Percentiles rank a stretch among this genome's conserved stretches.
phyloP scores from a whole-genome alignment of 257 asterid genomes.

The Mentha longifolia region DNA sequence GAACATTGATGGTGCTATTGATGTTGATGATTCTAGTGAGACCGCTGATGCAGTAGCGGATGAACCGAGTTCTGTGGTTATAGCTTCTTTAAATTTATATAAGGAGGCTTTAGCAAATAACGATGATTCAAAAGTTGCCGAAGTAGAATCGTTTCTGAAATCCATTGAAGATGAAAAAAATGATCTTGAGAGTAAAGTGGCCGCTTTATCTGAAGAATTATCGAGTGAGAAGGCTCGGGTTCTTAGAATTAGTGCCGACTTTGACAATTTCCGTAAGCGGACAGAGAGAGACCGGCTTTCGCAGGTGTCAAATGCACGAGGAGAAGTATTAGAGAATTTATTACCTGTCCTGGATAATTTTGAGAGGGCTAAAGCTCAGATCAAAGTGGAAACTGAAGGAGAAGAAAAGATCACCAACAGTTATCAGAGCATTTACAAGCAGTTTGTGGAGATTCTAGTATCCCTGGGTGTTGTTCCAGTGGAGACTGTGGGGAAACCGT shows the following conservation, averaged over 20 bases:
- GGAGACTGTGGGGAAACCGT: constrained; percentile 69
- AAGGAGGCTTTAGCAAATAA: constrained; percentile 71
- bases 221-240: constrained; percentile 66
- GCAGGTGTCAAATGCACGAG: constrained; percentile 72
- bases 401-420: constrained; percentile 75
- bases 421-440: constrained; percentile 80
- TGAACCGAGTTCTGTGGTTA: constrained; percentile 52
- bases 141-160: constrained; percentile 61
- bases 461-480: constrained; percentile 73
- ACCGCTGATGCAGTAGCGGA: constrained; percentile 44
- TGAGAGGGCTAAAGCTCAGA: constrained; percentile 79
- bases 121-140: constrained; percentile 63
- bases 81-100: constrained; percentile 56
- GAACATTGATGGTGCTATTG: constrained; percentile 42
- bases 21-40: constrained; percentile 46
- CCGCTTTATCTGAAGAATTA: constrained; percentile 58
- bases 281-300: constrained; percentile 72
- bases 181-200: constrained; percentile 59
- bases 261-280: constrained; percentile 81
- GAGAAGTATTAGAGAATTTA: constrained; percentile 75
- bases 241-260: constrained; percentile 83
- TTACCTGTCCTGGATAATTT: constrained; percentile 83
- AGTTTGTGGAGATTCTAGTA: constrained; percentile 73
- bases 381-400: constrained; percentile 76
- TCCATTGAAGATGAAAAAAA: constrained; percentile 68